Percentiles rank a stretch among this genome's conserved stretches.
These are phyloP conservation scores for Daucus carota DNA, from an alignment of 129 eudicot species.

Conservation along the genomic window DNA sequence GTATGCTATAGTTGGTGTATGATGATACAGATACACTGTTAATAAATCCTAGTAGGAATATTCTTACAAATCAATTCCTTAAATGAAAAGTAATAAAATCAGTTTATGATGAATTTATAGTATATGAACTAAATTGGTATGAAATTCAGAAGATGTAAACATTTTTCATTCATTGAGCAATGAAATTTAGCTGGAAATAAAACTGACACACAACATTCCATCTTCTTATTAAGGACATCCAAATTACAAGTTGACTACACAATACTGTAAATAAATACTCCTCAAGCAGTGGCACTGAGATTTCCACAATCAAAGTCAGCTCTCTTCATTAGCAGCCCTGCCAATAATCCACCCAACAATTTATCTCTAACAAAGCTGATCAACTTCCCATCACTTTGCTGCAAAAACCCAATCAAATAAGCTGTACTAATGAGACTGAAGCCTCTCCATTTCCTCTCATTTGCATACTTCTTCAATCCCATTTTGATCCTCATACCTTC, in stretches of 20 bases:
- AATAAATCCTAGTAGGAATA: too few relatives aligned
- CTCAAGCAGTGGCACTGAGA: background rate
- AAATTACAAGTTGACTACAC: background rate
- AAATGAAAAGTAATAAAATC: too few relatives aligned
- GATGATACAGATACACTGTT: too few relatives aligned
- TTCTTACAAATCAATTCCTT: too few relatives aligned
- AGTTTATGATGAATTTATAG: too few relatives aligned
- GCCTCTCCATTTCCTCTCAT: slow-evolving; percentile 31
- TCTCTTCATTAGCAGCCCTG: slow-evolving; percentile 16
- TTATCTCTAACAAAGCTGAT: slow-evolving; percentile 22
- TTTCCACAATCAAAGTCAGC: slow-evolving; percentile 23
- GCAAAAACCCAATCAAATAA: slow-evolving; percentile 27
- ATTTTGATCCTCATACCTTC: slow-evolving; percentile 1
- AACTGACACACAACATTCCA: background rate
- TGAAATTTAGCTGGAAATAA: background rate
- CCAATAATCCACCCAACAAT: slow-evolving; percentile 8
- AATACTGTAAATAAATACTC: background rate
- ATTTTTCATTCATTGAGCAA: background rate
- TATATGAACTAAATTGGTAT: too few relatives aligned
- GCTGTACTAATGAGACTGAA: slow-evolving; percentile 21
- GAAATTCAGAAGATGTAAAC: too few relatives aligned
- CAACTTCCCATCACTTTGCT: slow-evolving; percentile 25
- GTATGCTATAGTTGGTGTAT: too few relatives aligned
- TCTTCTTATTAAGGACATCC: background rate
- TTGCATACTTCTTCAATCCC: slow-evolving; percentile 20